Evolutionary conservation across 257 asterid genomes (phyloP).

Genomic region (Nemophila menziesii): DNA sequence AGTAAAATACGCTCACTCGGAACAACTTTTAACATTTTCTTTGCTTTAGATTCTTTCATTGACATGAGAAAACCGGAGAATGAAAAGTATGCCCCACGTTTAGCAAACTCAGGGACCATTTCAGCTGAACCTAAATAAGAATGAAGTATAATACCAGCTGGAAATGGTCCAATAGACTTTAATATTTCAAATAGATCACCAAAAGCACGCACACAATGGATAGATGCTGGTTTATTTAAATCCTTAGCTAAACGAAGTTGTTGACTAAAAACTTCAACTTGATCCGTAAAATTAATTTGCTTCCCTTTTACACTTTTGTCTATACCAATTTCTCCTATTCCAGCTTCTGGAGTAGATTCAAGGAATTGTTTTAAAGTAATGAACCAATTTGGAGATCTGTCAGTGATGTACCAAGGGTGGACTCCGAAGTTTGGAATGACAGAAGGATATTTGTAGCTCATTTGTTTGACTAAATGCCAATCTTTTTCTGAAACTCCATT

Average conservation of each 20-base stretch:
- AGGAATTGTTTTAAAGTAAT: constrained; percentile 46
- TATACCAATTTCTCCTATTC: constrained; percentile 92
- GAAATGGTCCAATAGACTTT: constrained; percentile 71
- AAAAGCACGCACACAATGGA: constrained; percentile 84
- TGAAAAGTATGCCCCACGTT: constrained; percentile 85
- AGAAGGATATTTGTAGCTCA: constrained; percentile 54
- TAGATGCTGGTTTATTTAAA: constrained; percentile 69
- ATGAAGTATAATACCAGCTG: constrained; percentile 67
- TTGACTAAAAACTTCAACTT: constrained; percentile 55
- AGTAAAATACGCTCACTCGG: constrained; percentile 76
- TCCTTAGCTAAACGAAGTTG: constrained; percentile 84
- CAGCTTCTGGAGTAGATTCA: constrained; percentile 59
- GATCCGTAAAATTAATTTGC: constrained; percentile 60
- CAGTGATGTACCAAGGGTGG: constrained; percentile 74
- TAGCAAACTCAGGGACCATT: constrained; percentile 72
- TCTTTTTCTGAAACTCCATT: constrained; percentile 79
- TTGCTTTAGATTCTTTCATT: constrained; percentile 78
- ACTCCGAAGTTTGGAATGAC: constrained; percentile 75
- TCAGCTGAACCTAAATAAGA: constrained; percentile 94
- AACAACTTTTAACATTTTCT: constrained; percentile 62
- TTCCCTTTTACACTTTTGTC: constrained; percentile 75
- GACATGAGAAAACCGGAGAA: constrained; percentile 92
- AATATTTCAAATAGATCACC: constrained; percentile 77
- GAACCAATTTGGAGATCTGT: constrained; percentile 70
- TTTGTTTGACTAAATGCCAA: constrained; percentile 81